Percentiles rank a stretch among this genome's conserved stretches.
These are phyloP conservation scores for Bolboschoenus planiculmis DNA, from an alignment of 176 grass and related monocot genomes.

Conservation along the genomic window DNA sequence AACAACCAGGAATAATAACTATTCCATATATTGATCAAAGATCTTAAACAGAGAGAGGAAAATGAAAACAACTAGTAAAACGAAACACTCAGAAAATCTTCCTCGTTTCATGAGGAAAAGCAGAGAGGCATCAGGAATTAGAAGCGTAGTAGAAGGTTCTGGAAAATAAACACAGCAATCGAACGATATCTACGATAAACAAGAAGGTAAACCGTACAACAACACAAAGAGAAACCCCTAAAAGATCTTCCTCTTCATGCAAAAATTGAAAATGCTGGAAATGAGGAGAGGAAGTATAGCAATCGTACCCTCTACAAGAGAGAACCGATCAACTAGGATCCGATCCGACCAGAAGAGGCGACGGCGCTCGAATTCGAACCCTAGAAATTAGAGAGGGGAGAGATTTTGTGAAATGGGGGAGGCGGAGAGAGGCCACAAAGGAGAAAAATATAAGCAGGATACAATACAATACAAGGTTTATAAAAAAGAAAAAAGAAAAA, in stretches of 20 bases:
- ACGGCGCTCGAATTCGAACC: slow-evolving; percentile 12
- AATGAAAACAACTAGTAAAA: not conserved
- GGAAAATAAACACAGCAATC: not conserved
- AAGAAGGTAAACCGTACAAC: not conserved
- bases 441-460: not conserved
- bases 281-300: not conserved
- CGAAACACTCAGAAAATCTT: not conserved
- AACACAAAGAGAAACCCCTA: not conserved
- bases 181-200: not conserved
- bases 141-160: not conserved
- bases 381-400: slow-evolving; percentile 20
- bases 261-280: slow-evolving; percentile 5
- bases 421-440: not conserved
- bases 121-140: not conserved
- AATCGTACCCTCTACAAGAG: not conserved
- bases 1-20: not conserved
- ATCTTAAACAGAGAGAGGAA: not conserved
- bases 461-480: not conserved
- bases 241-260: not conserved
- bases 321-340: not conserved
- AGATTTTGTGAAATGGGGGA: slow-evolving; percentile 8
- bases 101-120: not conserved
- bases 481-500: not conserved
- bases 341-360: not conserved
- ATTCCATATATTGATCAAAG: not conserved